Base-by-base conservation (phyloP, 495 filamentous ascomycete species). In the Penicillium ucsense region DNA sequence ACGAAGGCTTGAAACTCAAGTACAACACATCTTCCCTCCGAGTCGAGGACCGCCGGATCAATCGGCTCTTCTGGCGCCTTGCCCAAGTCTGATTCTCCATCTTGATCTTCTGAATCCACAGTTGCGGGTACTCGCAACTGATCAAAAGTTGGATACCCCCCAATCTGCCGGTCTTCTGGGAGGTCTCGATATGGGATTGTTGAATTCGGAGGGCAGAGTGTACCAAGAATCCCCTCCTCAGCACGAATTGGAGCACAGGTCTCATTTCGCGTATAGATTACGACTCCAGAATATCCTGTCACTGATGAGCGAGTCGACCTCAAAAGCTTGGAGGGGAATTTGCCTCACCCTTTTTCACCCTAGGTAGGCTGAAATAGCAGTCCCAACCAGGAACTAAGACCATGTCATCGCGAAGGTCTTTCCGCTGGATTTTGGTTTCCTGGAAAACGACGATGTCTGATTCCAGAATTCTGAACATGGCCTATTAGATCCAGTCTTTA, bases 1-100 rank as follows among this genome's bases (percentile, higher is more conserved):
- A 98, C 86, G 56, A 98, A 97, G 8, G 89, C 91, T 1, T 89
- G 88, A 56, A 98, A 96, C 57, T 98, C 92, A 3, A 98, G 75
- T n/a, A 95, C 71, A 4, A 96, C 80, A 55, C 88, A 90, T 35
- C 92, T 82, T 4, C 92, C 92, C 75, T 97, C 91, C 0, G 87
- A 89, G 59, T 97, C 91, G 27, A 97, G 78, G 0, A 72, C 72
- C 27, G 72, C 62, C 29, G 88, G 79, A 64, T 95, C 88, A 28
- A 87, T 64, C 4, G 70, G 61, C 31, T 44, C 37, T n/a, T 51
- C 51, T 3, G 48, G 5, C 6, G 30, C 4, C 6, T 31, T 37
- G 1, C 35, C 29, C 9, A 40, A 36, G 2, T 51, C 45, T 32
- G 38, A 31, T 7, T 45, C 39, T 2, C 48, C 43, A 33, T 54